Percentiles rank a stretch among this genome's conserved stretches.
phyloP scores from a whole-genome alignment of 2,329 filamentous ascomycete genomes.

The Neofusicoccum laricinum region DNA sequence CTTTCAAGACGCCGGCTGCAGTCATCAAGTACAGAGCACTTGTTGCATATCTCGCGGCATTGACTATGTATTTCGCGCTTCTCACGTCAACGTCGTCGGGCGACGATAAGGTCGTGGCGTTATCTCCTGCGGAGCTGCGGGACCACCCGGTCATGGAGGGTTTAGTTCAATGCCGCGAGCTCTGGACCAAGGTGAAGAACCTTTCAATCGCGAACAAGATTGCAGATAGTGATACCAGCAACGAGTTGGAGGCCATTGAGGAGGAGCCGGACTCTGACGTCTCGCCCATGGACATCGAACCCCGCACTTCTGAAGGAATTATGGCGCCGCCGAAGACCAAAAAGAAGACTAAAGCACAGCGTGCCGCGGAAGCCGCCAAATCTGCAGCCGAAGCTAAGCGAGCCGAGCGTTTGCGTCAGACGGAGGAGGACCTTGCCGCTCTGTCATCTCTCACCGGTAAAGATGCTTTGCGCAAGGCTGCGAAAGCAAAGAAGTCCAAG shows the following conservation, averaged over 20 bases:
- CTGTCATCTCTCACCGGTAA: slow-evolving; percentile 61
- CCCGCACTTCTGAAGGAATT: slow-evolving; percentile 23
- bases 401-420: slow-evolving; percentile 51
- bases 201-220: slow-evolving; percentile 54
- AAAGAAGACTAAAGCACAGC: slow-evolving; percentile 48
- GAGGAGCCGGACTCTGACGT: slow-evolving; percentile 23
- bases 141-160: slow-evolving; percentile 91
- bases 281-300: slow-evolving; percentile 23
- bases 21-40: slow-evolving; percentile 73
- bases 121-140: slow-evolving; percentile 75
- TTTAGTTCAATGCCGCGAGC: slow-evolving; percentile 71
- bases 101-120: slow-evolving; percentile 52
- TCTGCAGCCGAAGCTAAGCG: slow-evolving; percentile 53
- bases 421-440: slow-evolving; percentile 71
- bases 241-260: slow-evolving; percentile 35
- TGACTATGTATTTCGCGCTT: slow-evolving; percentile 93
- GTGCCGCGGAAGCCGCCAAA: slow-evolving; percentile 52
- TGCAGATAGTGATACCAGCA: slow-evolving; percentile 29
- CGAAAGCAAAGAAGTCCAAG: slow-evolving; percentile 41
- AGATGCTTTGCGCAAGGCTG: slow-evolving; percentile 47
- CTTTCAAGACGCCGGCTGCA: slow-evolving; percentile 31
- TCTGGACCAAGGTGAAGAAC: slow-evolving; percentile 74
- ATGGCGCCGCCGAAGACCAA: slow-evolving; percentile 34
- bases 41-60: slow-evolving; percentile 78
- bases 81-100: slow-evolving; percentile 74